Conservation (phyloP, 176 grass and related monocot species). For the Oryza meridionalis region DNA sequence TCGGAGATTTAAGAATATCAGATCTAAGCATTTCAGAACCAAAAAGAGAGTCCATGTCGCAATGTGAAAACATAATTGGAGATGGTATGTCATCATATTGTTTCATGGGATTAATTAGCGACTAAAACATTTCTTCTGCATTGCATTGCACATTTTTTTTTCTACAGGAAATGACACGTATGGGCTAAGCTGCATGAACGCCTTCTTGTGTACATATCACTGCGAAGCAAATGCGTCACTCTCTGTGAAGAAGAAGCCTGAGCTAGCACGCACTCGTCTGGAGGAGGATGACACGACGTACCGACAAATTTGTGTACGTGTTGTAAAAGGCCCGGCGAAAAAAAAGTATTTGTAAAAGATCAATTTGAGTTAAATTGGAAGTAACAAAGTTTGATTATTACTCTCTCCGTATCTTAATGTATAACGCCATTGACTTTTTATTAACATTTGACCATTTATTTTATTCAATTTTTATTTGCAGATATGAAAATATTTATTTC, state of each 20-base stretch:
- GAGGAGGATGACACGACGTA: constrained; percentile 36
- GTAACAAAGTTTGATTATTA: background rate
- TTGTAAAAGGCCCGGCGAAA: constrained; percentile 21
- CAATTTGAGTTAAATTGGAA: constrained; percentile 7
- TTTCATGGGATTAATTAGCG: background rate
- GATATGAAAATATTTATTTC: no score
- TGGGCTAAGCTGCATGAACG: background rate
- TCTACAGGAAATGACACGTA: constrained; percentile 58
- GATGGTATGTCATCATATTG: background rate
- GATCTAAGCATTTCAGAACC: constrained; percentile 18
- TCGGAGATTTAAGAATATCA: constrained; percentile 20
- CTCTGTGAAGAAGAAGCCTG: background rate
- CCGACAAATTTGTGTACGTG: background rate
- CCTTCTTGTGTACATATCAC: constrained; percentile 31
- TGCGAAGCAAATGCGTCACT: constrained; percentile 6
- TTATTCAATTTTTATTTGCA: no score
- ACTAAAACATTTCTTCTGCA: constrained; percentile 47
- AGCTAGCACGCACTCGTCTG: background rate
- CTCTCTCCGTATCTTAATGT: no score
- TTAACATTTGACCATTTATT: no score
- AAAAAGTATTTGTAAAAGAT: constrained; percentile 1
- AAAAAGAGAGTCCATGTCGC: constrained; percentile 37
- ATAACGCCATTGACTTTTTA: no score
- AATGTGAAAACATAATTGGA: constrained; percentile 2
- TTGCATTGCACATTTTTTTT: background rate